Base-by-base conservation (phyloP, 257 asterid species). In the Plantago major region DNA sequence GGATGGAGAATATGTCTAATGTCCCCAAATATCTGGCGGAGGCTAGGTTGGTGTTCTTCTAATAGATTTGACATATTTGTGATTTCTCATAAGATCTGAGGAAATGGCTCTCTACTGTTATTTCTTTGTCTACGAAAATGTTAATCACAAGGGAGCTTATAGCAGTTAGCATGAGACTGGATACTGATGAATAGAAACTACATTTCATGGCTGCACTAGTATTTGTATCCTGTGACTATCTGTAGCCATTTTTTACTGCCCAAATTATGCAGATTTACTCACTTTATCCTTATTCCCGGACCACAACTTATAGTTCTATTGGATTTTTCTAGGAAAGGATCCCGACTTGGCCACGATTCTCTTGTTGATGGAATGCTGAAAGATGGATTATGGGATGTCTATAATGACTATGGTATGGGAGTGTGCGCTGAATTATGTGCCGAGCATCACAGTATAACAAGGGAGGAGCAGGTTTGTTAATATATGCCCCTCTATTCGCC, bases 1-100 rank as follows among this genome's bases (percentile, higher is more conserved):
- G 99, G 63, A 93, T 89, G 97, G 99, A 93, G 76, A 83, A 81
- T 82, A 93, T 93, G 99, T 93, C 99, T 50, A 93, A 89, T 75
- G 96, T 76, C 73, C 97, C 99, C 44, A 93, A 89, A 66, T 93
- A 93, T 84, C 68, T 93, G 47, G 84, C 92, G 48, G 97, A 93
- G 73, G 96, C 99, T 66, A 93, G 99, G 97, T 93, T 61, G 64
- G 88, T 63, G 6, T 58, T 65, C 67, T 44, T 13, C 43, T 51
- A n/a, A 28, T 55, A 46, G 33, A 48, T 13, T 16, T 60, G 62
- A 52, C n/a, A 19, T 50, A 40, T 18, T 62, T 55, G 30, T n/a
- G 42, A 0, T 42, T 68, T 63, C 55, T 30, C 5, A 0, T 13
- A n/a, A 38, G 17, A 22, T 46, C 37, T 42, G 19, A 11, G 22